Evolutionary conservation across 1,139 yeast genomes (phyloP), one percentile per base, ranked within the genome.

Genomic region (Nakaseomyces bracarensis): DNA sequence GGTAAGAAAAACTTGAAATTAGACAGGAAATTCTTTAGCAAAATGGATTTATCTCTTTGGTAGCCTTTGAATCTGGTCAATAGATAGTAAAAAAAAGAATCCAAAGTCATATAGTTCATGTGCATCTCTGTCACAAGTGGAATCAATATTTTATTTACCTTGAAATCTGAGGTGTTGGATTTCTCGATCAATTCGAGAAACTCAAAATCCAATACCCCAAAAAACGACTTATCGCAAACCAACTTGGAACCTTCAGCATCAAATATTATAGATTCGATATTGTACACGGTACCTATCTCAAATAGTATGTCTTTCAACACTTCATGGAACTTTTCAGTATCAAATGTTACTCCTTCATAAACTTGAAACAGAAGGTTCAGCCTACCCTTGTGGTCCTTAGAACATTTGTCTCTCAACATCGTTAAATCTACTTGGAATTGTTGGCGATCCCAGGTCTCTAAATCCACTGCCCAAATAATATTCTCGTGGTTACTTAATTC

Each of bases 91-190:
- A 51, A 43, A 22, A 50, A 50, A 3, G 47, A 38, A 34, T 53
- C 55, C 6, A 51, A 37, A 4, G 52, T 46, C 43, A 51, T 33
- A 34, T 51, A 51, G 43, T 50, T 47, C 41, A 50, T 41, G 19
- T 43, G 23, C 19, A 53, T 26, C 10, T 36, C 40, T 7, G 35
- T 14, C 15, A 46, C 39, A 16, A 41, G 14, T 27, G 55, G 47
- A 31, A 51, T 39, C 3, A 44, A 35, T 6, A 48, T 40, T 28
- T 45, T 44, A 13, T 42, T 41, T 36, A 46, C 38, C 11, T 21
- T 34, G 21, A 19, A 36, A 9, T 18, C 14, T n/a, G 29, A 11
- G 19, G 29, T 5, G 13, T 36, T 29, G 10, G 34, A 13, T 23
- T 22, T 30, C 34, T 41, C 37, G 8, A 25, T 29, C 3, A 42